Conservation (phyloP, 1,284 basidiomycete genomes). For the Vanrija sp. region DNA sequence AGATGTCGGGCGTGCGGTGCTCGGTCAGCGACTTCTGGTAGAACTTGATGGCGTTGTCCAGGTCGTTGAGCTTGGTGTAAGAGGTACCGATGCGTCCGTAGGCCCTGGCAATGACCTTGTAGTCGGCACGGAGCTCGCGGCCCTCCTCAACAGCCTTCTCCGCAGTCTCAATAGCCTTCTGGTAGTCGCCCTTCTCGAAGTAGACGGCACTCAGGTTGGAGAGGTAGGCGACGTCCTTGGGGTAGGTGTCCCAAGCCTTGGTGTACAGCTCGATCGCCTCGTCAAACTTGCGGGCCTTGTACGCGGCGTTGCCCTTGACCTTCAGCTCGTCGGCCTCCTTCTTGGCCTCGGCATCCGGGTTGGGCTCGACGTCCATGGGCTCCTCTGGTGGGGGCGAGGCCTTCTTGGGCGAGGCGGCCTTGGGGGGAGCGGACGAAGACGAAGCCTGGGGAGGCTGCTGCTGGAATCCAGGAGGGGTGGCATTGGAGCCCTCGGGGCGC, state of each 20-base stretch:
- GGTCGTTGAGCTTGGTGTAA: constrained; percentile 77
- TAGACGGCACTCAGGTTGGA: constrained; percentile 86
- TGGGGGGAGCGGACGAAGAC: constrained; percentile 26
- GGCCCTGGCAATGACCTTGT: constrained; percentile 63
- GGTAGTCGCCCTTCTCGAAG: constrained; percentile 88
- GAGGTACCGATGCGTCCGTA: constrained; percentile 85
- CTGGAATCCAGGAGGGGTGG: constrained; percentile 62
- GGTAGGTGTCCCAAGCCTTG: constrained; percentile 89
- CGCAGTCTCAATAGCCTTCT: constrained; percentile 85
- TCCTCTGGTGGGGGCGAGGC: constrained; percentile 51
- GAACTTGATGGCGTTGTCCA: constrained; percentile 76
- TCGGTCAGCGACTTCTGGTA: constrained; percentile 91
- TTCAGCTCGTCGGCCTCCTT: constrained; percentile 73
- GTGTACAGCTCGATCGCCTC: constrained; percentile 68
- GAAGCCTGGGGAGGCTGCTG: constrained; percentile 12
- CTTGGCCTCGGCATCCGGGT: constrained; percentile 62
- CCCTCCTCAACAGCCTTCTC: constrained; percentile 95
- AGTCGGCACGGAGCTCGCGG: constrained; percentile 58
- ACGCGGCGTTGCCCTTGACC: constrained; percentile 71
- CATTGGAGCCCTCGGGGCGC: constrained; percentile 78
- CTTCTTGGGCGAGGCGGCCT: constrained; percentile 45
- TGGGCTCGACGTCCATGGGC: constrained; percentile 67
- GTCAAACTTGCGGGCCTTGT: constrained; percentile 79
- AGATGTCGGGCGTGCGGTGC: constrained; percentile 90
- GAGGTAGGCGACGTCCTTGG: constrained; percentile 90